Evolutionary conservation across 306 rosid genomes (phyloP), one percentile per base, ranked within the genome.

Genomic region (Malus asiatica): DNA sequence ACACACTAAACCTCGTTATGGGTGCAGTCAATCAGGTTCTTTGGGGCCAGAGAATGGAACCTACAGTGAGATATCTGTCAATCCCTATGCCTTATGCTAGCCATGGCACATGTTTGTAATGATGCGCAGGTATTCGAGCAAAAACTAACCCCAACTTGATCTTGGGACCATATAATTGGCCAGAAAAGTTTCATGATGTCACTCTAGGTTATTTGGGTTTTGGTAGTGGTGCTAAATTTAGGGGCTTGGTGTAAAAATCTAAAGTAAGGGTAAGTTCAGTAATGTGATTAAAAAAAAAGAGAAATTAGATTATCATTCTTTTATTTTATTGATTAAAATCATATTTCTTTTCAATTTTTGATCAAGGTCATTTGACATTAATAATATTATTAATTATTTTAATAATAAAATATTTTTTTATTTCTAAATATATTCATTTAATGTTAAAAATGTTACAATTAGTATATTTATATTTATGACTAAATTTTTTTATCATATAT

Each of bases 1-100:
- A 89, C 75, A 80, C 66, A 63, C 59, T 59, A 4, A 8, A 71
- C 91, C 93, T 93, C 94, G 98, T 66, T 78, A 64, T 78, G 57
- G 70, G 83, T 88, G 98, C 89, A 85, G 89, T 86, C 93, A 87
- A 75, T 59, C 72, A 77, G 81, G 70, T 84, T 77, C 84, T 76
- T 77, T 59, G 23, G 27, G 76, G 71, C 83, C 46, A 67, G 75
- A 40, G 40, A 51, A 22, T 40, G 67, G 48, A 35, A 66, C 86
- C 89, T 83, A 76, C 86, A 70, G 66, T 75, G 42, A 74, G 68
- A 77, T 76, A 25, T 69, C 53, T 73, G 65, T 73, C 62, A 66
- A 66, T 72, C 74, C 81, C 81, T 16, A 81, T 52, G 81, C 74
- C 48, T 27, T 59, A 72, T 72, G 20, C 55, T 51, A 46, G 45